These are phyloP conservation scores for Teunomyces lycoperdinae DNA, from an alignment of 805 yeast genomes.

Conservation along the genomic window DNA sequence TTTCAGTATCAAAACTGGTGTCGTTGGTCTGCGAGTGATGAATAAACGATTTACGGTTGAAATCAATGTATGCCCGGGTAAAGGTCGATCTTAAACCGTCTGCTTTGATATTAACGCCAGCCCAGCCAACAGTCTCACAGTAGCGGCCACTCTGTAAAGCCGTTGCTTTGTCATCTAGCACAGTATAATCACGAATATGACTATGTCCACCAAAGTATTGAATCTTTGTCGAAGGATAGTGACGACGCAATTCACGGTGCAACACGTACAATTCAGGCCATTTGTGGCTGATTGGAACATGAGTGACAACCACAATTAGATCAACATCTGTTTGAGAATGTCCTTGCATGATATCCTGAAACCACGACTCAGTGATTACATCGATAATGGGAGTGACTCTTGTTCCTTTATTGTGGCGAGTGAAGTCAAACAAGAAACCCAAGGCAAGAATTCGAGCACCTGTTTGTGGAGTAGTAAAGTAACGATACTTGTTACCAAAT, in stretches of 20 bases:
- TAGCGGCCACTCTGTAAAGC: constrained; percentile 93
- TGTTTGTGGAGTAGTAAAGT: constrained; percentile 60
- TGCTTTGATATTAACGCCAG: constrained; percentile 47
- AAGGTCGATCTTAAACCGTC: constrained; percentile 18
- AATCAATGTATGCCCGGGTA: constrained; percentile 76
- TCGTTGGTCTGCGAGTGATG: constrained; percentile 49
- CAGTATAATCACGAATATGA: constrained; percentile 80
- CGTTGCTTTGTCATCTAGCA: constrained; percentile 62
- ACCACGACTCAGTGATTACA: constrained; percentile 62
- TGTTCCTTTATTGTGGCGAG: constrained; percentile 54
- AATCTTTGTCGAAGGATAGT: constrained; percentile 61
- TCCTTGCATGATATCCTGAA: constrained; percentile 42
- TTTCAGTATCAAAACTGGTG: constrained; percentile 47
- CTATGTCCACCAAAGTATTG: constrained; percentile 95
- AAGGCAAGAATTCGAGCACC: constrained; percentile 58
- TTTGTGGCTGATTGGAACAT: constrained; percentile 57
- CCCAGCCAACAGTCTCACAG: constrained; percentile 91
- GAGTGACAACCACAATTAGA: constrained; percentile 70
- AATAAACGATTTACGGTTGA: constrained; percentile 67
- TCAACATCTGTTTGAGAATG: constrained; percentile 49
- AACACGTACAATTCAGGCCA: constrained; percentile 53
- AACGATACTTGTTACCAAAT: constrained; percentile 65
- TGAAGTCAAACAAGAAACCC: constrained; percentile 79
- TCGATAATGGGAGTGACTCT: constrained; percentile 61
- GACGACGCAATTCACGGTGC: constrained; percentile 50